Conservation (phyloP, 192 early-diverging fungal genomes). For the Entophlyctis luteolus region DNA sequence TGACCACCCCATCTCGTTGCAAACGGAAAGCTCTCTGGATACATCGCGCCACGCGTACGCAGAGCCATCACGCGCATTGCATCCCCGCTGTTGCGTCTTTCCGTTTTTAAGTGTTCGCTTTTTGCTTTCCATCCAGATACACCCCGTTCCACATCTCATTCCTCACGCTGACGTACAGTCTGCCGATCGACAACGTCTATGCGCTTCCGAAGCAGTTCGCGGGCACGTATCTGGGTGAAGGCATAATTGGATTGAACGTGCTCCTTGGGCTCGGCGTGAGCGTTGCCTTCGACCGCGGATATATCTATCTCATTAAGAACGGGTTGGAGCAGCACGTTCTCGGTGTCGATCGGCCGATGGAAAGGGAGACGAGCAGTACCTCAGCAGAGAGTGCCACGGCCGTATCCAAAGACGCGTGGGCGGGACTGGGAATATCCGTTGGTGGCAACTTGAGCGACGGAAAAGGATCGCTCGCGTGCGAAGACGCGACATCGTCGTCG, state of each 20-base stretch:
- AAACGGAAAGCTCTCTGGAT: too few species aligned
- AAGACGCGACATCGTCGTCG: too few species aligned
- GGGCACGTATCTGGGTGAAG: not conserved
- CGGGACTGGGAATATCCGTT: too few species aligned
- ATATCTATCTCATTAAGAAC: slow-evolving; percentile 6
- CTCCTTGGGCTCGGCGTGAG: slow-evolving; percentile 5
- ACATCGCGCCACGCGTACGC: too few species aligned
- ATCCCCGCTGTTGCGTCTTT: too few species aligned
- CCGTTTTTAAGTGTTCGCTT: not conserved
- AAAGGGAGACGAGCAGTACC: not conserved
- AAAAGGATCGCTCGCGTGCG: too few species aligned
- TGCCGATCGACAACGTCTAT: slow-evolving; percentile 7
- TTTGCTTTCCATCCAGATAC: not conserved
- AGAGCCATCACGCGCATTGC: too few species aligned
- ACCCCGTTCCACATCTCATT: slow-evolving; percentile 17
- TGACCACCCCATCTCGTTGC: not conserved
- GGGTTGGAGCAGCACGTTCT: not conserved
- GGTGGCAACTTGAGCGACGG: too few species aligned
- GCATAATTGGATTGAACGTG: slow-evolving; percentile 9
- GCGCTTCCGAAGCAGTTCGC: not conserved
- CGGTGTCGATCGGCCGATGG: not conserved
- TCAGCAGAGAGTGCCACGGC: too few species aligned
- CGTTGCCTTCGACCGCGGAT: slow-evolving; percentile 18
- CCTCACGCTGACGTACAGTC: slow-evolving; percentile 12
- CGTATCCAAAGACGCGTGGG: too few species aligned